phyloP scores from a whole-genome alignment of 2,329 filamentous ascomycete genomes.

The Fusarium euwallaceae region DNA sequence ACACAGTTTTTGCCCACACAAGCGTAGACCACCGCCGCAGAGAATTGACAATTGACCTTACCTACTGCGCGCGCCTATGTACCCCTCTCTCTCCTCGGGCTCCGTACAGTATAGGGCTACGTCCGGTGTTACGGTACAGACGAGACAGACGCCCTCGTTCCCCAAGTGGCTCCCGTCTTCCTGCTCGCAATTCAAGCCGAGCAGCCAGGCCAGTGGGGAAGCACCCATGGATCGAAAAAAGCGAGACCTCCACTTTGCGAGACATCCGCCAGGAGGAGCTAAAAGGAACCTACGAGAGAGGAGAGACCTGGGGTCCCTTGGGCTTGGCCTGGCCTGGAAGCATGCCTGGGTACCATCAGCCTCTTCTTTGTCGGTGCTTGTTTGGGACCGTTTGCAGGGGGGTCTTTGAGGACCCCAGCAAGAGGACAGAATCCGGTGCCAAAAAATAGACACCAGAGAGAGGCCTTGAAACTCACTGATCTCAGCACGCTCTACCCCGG shows the following conservation, averaged over 20 bases:
- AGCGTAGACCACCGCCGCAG: neutral
- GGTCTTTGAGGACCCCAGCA: neutral
- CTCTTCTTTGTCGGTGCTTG: slow-evolving; percentile 7
- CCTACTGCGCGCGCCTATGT: slow-evolving; percentile 12
- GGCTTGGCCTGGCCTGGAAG: slow-evolving; percentile 4
- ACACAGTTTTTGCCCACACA: neutral
- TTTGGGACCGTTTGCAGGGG: slow-evolving; percentile 1
- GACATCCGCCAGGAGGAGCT: slow-evolving; percentile 23
- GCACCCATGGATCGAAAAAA: neutral
- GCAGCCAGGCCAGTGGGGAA: slow-evolving; percentile 27
- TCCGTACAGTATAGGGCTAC: slow-evolving; percentile 15
- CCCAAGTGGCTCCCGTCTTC: slow-evolving; percentile 11
- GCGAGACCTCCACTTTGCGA: slow-evolving; percentile 19
- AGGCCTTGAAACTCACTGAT: slow-evolving; percentile 20
- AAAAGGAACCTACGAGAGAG: slow-evolving; percentile 1
- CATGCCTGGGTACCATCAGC: slow-evolving; percentile 2
- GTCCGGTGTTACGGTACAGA: slow-evolving; percentile 16
- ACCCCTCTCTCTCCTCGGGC: slow-evolving; percentile 19
- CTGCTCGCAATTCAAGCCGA: slow-evolving; percentile 24
- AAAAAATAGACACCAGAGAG: neutral
- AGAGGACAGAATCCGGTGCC: neutral
- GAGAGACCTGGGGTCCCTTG: slow-evolving; percentile 22
- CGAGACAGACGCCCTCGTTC: slow-evolving; percentile 14
- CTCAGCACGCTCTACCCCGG: neutral
- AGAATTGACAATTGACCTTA: neutral